Evolutionary conservation across 805 yeast genomes (phyloP), one percentile per base, ranked within the genome.

Genomic region (Sporopachydermia quercuum): DNA sequence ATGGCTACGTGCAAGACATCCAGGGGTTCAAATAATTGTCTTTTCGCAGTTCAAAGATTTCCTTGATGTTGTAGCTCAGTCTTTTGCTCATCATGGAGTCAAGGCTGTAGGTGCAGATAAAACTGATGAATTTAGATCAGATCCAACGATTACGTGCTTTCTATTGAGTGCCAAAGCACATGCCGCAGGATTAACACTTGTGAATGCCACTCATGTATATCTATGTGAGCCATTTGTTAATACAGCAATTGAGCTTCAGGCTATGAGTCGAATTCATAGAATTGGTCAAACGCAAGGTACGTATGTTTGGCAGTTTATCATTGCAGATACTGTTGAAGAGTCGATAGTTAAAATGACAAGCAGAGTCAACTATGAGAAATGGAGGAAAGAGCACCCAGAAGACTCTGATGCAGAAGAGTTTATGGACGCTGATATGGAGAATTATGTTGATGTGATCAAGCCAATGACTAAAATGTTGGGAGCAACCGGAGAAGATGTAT

Each of bases 221-320:
- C 56, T 91, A 3, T 82, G 96, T 55, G 98, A 91, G 58, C 97
- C 98, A 1, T 65, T 91, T 42, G 78, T 91, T 13, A 86, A 86
- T 50, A 74, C 87, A 1, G 79, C 94, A 2, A 65, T 86, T 37
- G 97, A 91, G 49, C 54, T 84, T 13, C 98, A 89, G 54, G 96
- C 97, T 0, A 80, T 87, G 40, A 83, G 93, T 38, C 70, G 98
- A 45, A 76, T 91, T 35, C 95, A 89, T 53, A 63, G 98, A 45
- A 87, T 89, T 52, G 98, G 98, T 0, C 98, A 91, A 56, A 69
- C 66, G 2, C 63, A 68, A 36, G 75, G 72, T 13, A 91, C 98
- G 0, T 79, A 77, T 1, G 94, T 89, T 1, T 91, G 97, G 96
- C 78, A 81, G 72, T 86, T 89, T 61, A 76, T 81, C 16, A 79